Conservation (phyloP, 2,329 filamentous ascomycete species). For the Albifimbria verrucaria region DNA sequence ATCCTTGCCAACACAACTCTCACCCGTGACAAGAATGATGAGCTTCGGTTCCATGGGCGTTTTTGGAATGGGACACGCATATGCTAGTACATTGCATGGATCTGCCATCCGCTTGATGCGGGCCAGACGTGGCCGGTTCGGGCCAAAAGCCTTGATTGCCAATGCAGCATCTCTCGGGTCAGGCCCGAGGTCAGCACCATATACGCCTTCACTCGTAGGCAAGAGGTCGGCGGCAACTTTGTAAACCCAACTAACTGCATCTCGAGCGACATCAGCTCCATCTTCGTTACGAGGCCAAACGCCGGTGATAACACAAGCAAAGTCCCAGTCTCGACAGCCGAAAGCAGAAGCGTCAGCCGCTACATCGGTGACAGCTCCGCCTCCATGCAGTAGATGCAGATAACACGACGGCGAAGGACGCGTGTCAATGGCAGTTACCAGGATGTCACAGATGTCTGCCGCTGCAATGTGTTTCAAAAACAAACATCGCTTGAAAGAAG, state of each 20-base stretch:
- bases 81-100: conserved; percentile 47
- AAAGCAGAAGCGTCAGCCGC: conserved; percentile 50
- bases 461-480: conserved; percentile 50
- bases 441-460: conserved; percentile 23
- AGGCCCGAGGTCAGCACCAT: conserved; percentile 60
- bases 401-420: conserved; percentile 56
- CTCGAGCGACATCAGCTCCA: conserved; percentile 33
- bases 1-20: conserved; percentile 57
- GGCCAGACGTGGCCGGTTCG: conserved; percentile 45
- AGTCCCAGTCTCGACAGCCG: conserved; percentile 61
- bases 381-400: conserved; percentile 60
- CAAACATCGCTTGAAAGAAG: conserved; percentile 61
- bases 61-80: conserved; percentile 51
- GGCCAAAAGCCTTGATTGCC: conserved; percentile 53
- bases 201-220: conserved; percentile 48
- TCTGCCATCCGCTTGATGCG: conserved; percentile 49
- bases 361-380: conserved; percentile 46
- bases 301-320: conserved; percentile 61
- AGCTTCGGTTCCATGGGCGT: conserved; percentile 35
- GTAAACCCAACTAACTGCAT: conserved; percentile 54
- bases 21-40: conserved; percentile 55
- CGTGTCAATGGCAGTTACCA: conserved; percentile 42
- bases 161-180: conserved; percentile 54
- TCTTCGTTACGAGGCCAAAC: conserved; percentile 57
- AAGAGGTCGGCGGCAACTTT: conserved; percentile 42